phyloP scores from a whole-genome alignment of 208 protist species.

The Crithidia thermophila region DNA sequence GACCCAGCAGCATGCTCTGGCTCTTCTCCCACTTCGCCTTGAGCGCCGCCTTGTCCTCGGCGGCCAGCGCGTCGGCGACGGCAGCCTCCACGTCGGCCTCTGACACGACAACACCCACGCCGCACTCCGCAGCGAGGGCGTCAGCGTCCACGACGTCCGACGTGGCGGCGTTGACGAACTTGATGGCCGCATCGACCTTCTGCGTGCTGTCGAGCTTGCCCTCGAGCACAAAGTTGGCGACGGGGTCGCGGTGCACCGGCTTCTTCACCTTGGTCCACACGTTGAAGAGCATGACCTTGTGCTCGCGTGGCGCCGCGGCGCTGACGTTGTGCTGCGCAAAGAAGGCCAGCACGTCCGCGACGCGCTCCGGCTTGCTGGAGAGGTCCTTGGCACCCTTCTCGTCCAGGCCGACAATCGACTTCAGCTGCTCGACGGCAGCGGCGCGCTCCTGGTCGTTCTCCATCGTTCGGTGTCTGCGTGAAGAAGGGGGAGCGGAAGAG shows the following conservation, averaged over 20 bases:
- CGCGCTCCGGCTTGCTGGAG: slow-evolving; percentile 85
- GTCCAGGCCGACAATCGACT: slow-evolving; percentile 85
- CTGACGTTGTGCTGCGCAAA: slow-evolving; percentile 61
- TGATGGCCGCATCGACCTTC: slow-evolving; percentile 84
- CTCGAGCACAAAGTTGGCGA: slow-evolving; percentile 61
- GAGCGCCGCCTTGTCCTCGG: slow-evolving; percentile 55
- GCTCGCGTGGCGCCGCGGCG: slow-evolving; percentile 57
- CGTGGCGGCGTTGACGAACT: slow-evolving; percentile 68
- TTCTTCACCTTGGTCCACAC: slow-evolving; percentile 88
- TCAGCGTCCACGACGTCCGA: slow-evolving; percentile 42
- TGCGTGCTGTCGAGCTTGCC: slow-evolving; percentile 81
- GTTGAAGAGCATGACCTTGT: slow-evolving; percentile 89
- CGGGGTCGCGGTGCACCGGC: slow-evolving; percentile 62
- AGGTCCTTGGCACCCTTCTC: slow-evolving; percentile 89
- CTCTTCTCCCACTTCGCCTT: slow-evolving; percentile 83
- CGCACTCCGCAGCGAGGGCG: slow-evolving; percentile 70
- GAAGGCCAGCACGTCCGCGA: slow-evolving; percentile 79
- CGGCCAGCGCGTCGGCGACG: slow-evolving; percentile 58
- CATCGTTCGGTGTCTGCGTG: slow-evolving; percentile 5
- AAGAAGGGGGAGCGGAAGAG: neutral
- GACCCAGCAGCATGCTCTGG: slow-evolving; percentile 82
- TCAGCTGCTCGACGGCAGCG: slow-evolving; percentile 52
- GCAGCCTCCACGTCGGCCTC: slow-evolving; percentile 43
- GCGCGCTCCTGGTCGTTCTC: slow-evolving; percentile 31
- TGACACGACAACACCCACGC: slow-evolving; percentile 74